Evolutionary conservation across 306 rosid species (phyloP).

Genomic region (Begonia loranthoides): DNA sequence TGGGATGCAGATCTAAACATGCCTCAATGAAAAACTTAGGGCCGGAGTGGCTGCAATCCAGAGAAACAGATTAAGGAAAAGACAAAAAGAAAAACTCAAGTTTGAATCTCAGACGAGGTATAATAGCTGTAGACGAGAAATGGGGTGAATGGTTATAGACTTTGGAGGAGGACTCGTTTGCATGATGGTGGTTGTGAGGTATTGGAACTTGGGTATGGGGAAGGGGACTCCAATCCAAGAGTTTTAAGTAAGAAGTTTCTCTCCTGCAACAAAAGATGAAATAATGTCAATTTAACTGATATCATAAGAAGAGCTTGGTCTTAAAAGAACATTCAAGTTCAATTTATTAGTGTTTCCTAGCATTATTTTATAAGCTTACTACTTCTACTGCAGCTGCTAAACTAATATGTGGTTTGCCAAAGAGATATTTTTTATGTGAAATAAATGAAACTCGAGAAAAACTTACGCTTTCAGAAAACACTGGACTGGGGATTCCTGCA

Average conservation of each 20-base stretch:
- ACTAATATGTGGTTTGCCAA: too few species aligned
- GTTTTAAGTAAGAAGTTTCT: slow-evolving; percentile 92
- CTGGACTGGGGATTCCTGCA: slow-evolving; percentile 98
- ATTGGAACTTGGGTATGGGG: slow-evolving; percentile 4
- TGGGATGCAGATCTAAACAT: slow-evolving; percentile 34
- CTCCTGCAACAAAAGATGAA: slow-evolving; percentile 48
- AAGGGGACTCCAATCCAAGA: slow-evolving; percentile 87
- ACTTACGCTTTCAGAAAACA: slow-evolving; percentile 99
- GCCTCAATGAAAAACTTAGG: slow-evolving; percentile 66
- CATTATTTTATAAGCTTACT: too few species aligned
- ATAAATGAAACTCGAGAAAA: slow-evolving; percentile 5
- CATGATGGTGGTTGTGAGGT: background rate
- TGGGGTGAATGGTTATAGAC: background rate
- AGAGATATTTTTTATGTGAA: background rate
- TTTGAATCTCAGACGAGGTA: background rate
- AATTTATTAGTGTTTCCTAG: too few species aligned
- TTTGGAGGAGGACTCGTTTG: slow-evolving; percentile 1
- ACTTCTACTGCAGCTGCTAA: background rate
- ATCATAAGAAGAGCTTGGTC: too few species aligned
- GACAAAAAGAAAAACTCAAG: background rate
- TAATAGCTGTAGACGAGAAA: background rate
- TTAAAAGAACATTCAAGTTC: too few species aligned
- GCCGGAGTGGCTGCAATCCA: slow-evolving; percentile 46
- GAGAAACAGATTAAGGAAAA: background rate
- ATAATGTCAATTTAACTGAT: background rate